Evolutionary conservation across 75 land plant genomes (phyloP), one percentile per base, ranked within the genome.

Genomic region (Picea sitchensis): DNA sequence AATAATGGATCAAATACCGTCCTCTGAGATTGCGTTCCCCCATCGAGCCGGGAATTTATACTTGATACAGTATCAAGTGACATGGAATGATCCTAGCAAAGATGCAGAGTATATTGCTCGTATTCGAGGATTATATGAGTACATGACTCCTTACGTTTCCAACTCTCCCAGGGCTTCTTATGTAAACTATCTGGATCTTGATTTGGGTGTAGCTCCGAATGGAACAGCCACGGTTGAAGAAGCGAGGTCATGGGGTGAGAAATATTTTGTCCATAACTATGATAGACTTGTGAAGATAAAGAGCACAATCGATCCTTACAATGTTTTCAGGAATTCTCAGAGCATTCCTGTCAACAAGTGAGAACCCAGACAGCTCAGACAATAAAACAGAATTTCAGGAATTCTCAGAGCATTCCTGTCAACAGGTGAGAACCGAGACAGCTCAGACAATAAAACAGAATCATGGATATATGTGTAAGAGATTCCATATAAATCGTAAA

Each of bases 11-110:
- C 75, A 60, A 13, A 58, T 71, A 2, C 30, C 59, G 12, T 67
- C 76, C 69, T 21, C 30, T 14, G 54, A 47, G 3, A 51, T 81
- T 15, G 72, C 86, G 38, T 84, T 84, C 58, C 82, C 86, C 0
- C 82, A 84, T 69, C 47, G 86, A 31, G 69, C 34, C 34, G 84
- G 82, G 59, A 84, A 76, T 64, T 59, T 81, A 36, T 84, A 78
- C 80, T 38, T n/a, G 26, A 65, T 85, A 5, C 83, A 85, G 47
- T 81, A 85, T 58, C 36, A 60, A 65, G 21, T 81, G 8, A 60
- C 58, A 14, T 84, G 86, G 86, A 61, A 80, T 30, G 76, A 80
- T 2, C 51, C 38, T 4, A 4, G 18, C 31, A 17, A 73, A 9
- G 68, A 76, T 26, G 67, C 14, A 14, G 15, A 23, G 0, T 81